Base-by-base conservation (phyloP, 352 stramenopile species). In the Phytophthora hibernalis region DNA sequence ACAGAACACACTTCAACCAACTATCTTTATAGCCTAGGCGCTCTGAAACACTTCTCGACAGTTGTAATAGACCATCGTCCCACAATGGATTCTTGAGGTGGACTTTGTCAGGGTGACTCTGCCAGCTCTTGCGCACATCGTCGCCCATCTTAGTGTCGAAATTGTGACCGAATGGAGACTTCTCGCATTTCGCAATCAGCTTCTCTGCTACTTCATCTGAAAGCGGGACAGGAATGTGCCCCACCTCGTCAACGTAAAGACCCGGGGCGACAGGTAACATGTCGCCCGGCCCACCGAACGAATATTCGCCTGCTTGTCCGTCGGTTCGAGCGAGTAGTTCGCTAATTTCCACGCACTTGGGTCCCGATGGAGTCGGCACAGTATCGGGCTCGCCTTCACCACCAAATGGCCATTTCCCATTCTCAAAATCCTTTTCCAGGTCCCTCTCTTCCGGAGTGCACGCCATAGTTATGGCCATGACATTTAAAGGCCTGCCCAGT, bases 1-100 rank as follows among this genome's bases (percentile, higher is more conserved):
- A 80, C 48, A 60, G 38, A 21, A 40, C 16, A 48, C 68, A 63
- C 1, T 43, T 35, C 7, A 68, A 28, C 33, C 52, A 35, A 18
- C 62, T 54, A 42, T 31, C 52, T 20, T 47, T 52, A 52, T 63
- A 68, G 2, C 52, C 52, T 1, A 68, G 35, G 0, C 61, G 61
- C 13, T 62, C 18, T 5, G 31, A 44, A 30, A 68, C 40, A 16
- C 33, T 28, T 20, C 31, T 21, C n/a, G 33, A 33, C 42, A 68
- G 18, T 16, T 51, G 44, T 26, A 54, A 30, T 10, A 69, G n/a
- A 12, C 52, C 37, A 13, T 24, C 5, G 8, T 63, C 18, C 61
- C 61, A 69, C 28, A 54, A 22, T 11, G 45, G 45, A 13, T 64
- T 22, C 9, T 18, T 38, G 11, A 21, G 2, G 0, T 50, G n/a